Evolutionary conservation across 805 yeast species (phyloP), one percentile per base, ranked within the genome.

Genomic region (Candida maesae): DNA sequence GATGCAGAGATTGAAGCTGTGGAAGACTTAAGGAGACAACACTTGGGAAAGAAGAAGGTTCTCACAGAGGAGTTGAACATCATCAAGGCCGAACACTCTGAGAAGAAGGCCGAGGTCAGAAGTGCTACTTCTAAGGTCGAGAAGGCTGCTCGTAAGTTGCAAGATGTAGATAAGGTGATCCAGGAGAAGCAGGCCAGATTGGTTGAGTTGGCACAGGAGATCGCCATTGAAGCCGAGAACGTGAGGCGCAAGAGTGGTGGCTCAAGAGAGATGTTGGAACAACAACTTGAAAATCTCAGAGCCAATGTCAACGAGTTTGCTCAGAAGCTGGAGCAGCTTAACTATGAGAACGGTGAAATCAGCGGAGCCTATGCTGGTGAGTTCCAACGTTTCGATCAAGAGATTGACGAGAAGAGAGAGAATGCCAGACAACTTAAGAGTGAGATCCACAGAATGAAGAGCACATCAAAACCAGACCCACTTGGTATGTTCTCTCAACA

Each of bases 211-310:
- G 47, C 47, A 2, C 32, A 40, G 8, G 47, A 51, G 26, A 55
- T 60, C 6, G 26, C 31, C 8, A 33, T 33, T 6, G 64, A 53
- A 36, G 47, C 52, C 8, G 58, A 58, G 8, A 61, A 51, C 36
- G 49, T 65, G n/a, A 53, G 53, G 14, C 49, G 61, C 31, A 53
- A 49, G 27, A 42, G 46, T 24, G 55, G 61, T 35, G 61, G 59
- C 6, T 49, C 59, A 1, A 47, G 46, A 29, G 59, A 50, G 12
- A 27, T 41, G 2, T 28, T 55, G 15, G 37, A 41, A 27, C 39
- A 46, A 15, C 50, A 54, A 28, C 35, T 40, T 2, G 20, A 42
- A 3, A 29, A 21, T n/a, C n/a, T 36, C 6, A 44, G 16, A 37
- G 38, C 9, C 33, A 40, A 14, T 39, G 49, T 25, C 38, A 47